Evolutionary conservation across 306 rosid genomes (phyloP).

Genomic region (Gastrolobium villosum): DNA sequence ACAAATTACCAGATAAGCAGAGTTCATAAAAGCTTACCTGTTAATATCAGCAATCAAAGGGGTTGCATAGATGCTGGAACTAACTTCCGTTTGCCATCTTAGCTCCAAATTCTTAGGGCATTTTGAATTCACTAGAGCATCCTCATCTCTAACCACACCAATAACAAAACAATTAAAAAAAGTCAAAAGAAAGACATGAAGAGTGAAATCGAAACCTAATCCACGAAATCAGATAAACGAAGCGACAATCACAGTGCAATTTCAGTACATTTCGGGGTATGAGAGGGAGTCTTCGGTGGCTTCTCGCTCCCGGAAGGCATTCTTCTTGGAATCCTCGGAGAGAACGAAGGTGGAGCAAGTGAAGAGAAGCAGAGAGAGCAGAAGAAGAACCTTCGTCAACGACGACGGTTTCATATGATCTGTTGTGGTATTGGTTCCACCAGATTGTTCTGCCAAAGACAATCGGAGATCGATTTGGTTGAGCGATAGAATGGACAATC

Average conservation of each 20-base stretch:
- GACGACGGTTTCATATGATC: slow-evolving; percentile 70
- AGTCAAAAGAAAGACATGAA: slow-evolving; percentile 1
- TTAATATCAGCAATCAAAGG: slow-evolving; percentile 97
- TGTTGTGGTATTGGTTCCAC: slow-evolving; percentile 17
- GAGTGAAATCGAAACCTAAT: slow-evolving; percentile 21
- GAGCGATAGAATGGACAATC: background rate
- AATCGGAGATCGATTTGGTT: background rate
- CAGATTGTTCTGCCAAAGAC: background rate
- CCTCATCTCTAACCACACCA: slow-evolving; percentile 74
- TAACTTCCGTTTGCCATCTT: slow-evolving; percentile 98
- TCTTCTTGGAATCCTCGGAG: slow-evolving; percentile 68
- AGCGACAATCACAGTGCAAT: background rate
- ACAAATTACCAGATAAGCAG: slow-evolving; percentile 21
- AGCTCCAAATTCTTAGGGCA: slow-evolving; percentile 98
- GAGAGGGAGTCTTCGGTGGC: slow-evolving; percentile 88
- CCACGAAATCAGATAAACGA: background rate
- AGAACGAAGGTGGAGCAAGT: slow-evolving; percentile 52
- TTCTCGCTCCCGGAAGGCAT: slow-evolving; percentile 82
- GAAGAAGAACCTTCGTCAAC: slow-evolving; percentile 47
- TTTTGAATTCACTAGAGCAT: slow-evolving; percentile 80
- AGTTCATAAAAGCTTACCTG: slow-evolving; percentile 60
- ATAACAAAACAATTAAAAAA: slow-evolving; percentile 4
- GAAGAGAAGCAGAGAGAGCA: slow-evolving; percentile 59
- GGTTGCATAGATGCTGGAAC: slow-evolving; percentile 93
- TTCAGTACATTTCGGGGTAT: slow-evolving; percentile 77